A percentile compares a stretch with the other conserved stretches of the same genome.
Evolutionary conservation across 2,329 filamentous ascomycete genomes (phyloP).

Genomic region (Alternaria tenuissima): DNA sequence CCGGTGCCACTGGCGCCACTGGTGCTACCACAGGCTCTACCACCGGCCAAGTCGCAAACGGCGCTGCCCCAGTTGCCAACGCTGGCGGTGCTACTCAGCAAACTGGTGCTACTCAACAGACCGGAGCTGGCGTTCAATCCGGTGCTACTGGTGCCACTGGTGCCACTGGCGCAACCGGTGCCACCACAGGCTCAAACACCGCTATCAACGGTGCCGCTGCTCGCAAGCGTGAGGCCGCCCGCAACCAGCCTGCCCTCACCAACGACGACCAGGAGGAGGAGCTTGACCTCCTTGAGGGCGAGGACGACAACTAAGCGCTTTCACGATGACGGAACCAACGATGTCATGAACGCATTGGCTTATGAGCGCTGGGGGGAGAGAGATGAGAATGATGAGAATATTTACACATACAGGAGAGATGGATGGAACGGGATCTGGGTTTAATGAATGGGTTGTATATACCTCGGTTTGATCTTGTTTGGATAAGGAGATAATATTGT

Average conservation of each 20-base stretch:
- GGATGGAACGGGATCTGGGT: background rate
- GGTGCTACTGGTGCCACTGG: slow-evolving; percentile 17
- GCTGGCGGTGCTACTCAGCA: slow-evolving; percentile 6
- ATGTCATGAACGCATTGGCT: no score
- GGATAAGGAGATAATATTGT: background rate
- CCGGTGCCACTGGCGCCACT: slow-evolving; percentile 2
- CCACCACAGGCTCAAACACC: slow-evolving; percentile 6
- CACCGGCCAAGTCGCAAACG: background rate
- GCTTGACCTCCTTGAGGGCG: slow-evolving; percentile 33
- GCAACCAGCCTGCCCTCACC: slow-evolving; percentile 34
- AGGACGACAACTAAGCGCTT: slow-evolving; percentile 15
- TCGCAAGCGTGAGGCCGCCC: slow-evolving; percentile 30
- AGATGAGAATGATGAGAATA: no score
- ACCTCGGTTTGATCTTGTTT: background rate
- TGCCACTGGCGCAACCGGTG: slow-evolving; percentile 7
- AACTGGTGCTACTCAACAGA: background rate
- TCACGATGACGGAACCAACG: background rate
- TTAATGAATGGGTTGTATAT: slow-evolving; percentile 16
- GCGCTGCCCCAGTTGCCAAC: background rate
- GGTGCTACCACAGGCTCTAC: slow-evolving; percentile 6
- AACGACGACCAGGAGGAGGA: slow-evolving; percentile 50
- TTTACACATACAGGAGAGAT: background rate
- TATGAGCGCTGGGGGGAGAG: background rate
- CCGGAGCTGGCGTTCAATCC: background rate
- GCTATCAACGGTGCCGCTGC: slow-evolving; percentile 18